A percentile compares a stretch with the other conserved stretches of the same genome.
Evolutionary conservation across 169 alveolate species (phyloP).

Genomic region (Eimeria tenella): DNA sequence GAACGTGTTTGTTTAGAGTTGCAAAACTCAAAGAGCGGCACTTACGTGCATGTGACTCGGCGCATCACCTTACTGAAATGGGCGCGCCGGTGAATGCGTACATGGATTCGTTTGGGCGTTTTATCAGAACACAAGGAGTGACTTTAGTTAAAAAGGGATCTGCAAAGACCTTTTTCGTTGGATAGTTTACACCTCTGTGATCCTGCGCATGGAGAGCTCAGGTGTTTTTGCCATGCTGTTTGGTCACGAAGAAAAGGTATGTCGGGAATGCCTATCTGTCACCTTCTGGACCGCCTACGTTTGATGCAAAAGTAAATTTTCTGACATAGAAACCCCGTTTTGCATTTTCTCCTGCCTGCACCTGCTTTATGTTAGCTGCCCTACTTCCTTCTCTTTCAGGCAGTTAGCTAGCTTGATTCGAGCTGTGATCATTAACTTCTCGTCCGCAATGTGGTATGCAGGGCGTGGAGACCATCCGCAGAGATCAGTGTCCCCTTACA

Average conservation of each 20-base stretch:
- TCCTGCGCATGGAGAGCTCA: constrained; percentile 2
- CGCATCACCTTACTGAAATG: no score
- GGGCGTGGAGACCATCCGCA: constrained; percentile 82
- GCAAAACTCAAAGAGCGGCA: no score
- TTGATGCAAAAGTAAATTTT: constrained; percentile 76
- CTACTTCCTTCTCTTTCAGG: not conserved
- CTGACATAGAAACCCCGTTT: not conserved
- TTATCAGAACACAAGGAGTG: no score
- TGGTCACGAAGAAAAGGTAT: constrained; percentile 80
- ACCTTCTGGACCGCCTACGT: constrained; percentile 71
- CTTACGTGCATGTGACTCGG: no score
- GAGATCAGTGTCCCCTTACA: constrained; percentile 80
- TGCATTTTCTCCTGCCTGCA: not conserved
- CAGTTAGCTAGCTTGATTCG: not conserved
- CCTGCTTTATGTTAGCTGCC: not conserved
- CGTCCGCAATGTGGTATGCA: constrained; percentile 3
- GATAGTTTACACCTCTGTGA: no score
- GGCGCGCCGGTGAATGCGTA: no score
- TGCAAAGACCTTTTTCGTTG: no score
- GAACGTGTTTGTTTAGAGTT: no score
- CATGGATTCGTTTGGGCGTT: no score
- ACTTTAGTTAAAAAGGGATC: no score
- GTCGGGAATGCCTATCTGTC: constrained; percentile 77
- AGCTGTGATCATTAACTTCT: not conserved
- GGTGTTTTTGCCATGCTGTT: constrained; percentile 80